These are phyloP conservation scores for Nakazawaea ambrosiae DNA, from an alignment of 805 yeast genomes.

Conservation along the genomic window DNA sequence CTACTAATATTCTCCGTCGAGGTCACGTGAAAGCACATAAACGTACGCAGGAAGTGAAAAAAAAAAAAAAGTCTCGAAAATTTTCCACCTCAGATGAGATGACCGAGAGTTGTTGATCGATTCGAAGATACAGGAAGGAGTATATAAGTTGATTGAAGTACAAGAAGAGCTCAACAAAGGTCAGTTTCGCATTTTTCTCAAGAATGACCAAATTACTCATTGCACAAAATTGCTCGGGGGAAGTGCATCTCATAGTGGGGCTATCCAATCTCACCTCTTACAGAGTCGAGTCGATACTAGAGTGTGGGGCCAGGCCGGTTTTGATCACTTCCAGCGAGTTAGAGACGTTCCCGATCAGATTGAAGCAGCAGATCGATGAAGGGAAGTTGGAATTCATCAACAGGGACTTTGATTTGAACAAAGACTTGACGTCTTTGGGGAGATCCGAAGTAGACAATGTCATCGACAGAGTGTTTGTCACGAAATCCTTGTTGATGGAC, in stretches of 20 bases:
- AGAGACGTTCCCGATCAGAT: constrained; percentile 19
- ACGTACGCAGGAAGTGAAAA: no score
- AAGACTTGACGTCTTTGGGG: constrained; percentile 51
- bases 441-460: constrained; percentile 52
- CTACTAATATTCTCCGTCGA: not conserved
- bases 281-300: constrained; percentile 41
- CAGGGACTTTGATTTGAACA: constrained; percentile 25
- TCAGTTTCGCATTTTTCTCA: no score
- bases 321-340: constrained; percentile 29
- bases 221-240: constrained; percentile 39
- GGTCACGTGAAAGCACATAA: constrained; percentile 5
- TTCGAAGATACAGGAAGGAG: no score
- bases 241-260: constrained; percentile 54
- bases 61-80: not conserved
- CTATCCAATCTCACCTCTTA: constrained; percentile 35
- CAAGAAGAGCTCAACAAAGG: not conserved
- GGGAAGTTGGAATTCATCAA: constrained; percentile 23
- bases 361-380: constrained; percentile 20
- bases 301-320: constrained; percentile 51
- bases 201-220: constrained; percentile 29
- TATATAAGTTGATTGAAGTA: no score
- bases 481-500: constrained; percentile 26
- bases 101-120: no score
- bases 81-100: no score
- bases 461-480: constrained; percentile 74